Evolutionary conservation across 495 filamentous ascomycete species (phyloP).

Genomic region (Aspergillus biplanus): DNA sequence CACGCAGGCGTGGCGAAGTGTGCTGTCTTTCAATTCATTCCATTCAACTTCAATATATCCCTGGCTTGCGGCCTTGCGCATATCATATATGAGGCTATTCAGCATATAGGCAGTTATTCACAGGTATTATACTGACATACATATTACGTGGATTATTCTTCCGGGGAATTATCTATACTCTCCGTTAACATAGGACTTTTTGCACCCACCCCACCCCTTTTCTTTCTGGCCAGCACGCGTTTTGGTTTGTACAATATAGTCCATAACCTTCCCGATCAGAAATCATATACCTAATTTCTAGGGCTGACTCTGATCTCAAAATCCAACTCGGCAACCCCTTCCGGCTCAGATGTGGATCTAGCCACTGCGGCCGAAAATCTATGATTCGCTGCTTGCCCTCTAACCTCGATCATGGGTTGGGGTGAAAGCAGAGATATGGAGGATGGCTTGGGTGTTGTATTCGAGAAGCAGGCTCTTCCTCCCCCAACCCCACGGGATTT

Average conservation of each 20-base stretch:
- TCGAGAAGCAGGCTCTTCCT: slow-evolving; percentile 75
- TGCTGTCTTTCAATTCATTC: slow-evolving; percentile 5
- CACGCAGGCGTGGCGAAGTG: slow-evolving; percentile 35
- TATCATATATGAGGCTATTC: too few relatives aligned
- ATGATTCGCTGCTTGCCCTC: slow-evolving; percentile 75
- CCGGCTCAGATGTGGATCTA: slow-evolving; percentile 63
- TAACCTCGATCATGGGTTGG: slow-evolving; percentile 85
- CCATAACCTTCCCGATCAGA: too few relatives aligned
- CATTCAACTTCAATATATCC: background rate
- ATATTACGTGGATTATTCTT: too few relatives aligned
- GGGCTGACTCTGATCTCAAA: slow-evolving; percentile 71
- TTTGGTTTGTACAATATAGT: too few relatives aligned
- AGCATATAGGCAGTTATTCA: too few relatives aligned
- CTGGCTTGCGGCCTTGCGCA: too few relatives aligned
- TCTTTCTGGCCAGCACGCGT: too few relatives aligned
- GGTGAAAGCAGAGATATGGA: slow-evolving; percentile 92
- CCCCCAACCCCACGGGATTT: background rate
- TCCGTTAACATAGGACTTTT: too few relatives aligned
- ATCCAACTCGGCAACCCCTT: slow-evolving; percentile 17
- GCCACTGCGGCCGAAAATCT: slow-evolving; percentile 92
- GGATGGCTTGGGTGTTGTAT: slow-evolving; percentile 94
- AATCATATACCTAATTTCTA: too few relatives aligned
- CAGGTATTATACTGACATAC: too few relatives aligned
- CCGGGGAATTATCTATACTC: too few relatives aligned
- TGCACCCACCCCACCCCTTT: too few relatives aligned